Evolutionary conservation across 2,329 filamentous ascomycete genomes (phyloP).

Genomic region (Cercospora zeae-maydis): DNA sequence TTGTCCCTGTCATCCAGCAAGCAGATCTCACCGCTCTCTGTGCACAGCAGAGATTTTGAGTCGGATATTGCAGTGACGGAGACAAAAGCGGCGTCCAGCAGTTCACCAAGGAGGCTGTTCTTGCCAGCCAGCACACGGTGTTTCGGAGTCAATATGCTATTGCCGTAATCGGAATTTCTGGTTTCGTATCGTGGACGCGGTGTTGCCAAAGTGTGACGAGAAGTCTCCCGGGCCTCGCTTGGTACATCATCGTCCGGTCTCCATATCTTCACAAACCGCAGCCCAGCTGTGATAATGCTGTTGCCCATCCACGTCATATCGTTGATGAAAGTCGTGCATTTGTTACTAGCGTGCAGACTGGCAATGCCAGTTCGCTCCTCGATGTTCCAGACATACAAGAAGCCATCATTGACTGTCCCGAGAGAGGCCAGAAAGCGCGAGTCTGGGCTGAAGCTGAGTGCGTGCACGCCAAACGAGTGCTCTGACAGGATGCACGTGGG

Average conservation of each 20-base stretch:
- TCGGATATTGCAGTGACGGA: conserved; percentile 70
- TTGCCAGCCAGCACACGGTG: conserved; percentile 76
- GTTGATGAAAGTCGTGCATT: conserved; percentile 82
- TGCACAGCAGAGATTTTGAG: conserved; percentile 74
- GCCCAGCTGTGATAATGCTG: conserved; percentile 78
- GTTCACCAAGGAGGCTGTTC: conserved; percentile 77
- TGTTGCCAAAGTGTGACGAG: conserved; percentile 24
- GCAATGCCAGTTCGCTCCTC: conserved; percentile 77
- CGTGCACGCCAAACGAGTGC: conserved; percentile 83
- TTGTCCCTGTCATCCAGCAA: conserved; percentile 73
- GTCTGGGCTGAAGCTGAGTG: conserved; percentile 84
- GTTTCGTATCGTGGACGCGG: conserved; percentile 36
- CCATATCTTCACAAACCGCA: conserved; percentile 93
- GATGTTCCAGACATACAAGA: conserved; percentile 85
- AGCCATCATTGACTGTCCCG: conserved; percentile 86
- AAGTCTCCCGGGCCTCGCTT: conserved; percentile 18
- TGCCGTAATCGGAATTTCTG: conserved; percentile 32
- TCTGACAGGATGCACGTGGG: conserved; percentile 84
- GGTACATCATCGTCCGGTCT: conserved; percentile 63
- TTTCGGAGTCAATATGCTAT: conserved; percentile 40
- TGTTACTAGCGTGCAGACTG: conserved; percentile 78
- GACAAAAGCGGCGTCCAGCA: conserved; percentile 82
- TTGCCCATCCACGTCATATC: conserved; percentile 89
- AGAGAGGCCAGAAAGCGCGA: conserved; percentile 83
- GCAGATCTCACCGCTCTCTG: conserved; percentile 86